phyloP scores from a whole-genome alignment of 495 filamentous ascomycete genomes.

The Talaromyces nanjingensis region DNA sequence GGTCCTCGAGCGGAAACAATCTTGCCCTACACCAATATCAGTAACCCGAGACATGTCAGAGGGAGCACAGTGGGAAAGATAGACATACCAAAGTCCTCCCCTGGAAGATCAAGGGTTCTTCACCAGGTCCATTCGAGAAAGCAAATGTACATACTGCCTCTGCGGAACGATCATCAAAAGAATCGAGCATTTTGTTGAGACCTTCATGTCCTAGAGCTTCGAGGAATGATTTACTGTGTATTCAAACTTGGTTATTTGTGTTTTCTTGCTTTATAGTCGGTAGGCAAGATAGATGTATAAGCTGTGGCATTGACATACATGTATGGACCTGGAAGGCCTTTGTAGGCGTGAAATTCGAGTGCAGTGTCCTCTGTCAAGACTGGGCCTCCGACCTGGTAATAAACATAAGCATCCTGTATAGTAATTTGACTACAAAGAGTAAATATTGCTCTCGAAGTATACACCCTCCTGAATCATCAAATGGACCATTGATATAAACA shows the following conservation, averaged over 20 bases:
- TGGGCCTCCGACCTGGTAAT: conserved; percentile 63
- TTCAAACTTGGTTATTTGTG: conserved; percentile 6
- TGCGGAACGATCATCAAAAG: conserved; percentile 81
- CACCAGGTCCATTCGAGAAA: conserved; percentile 76
- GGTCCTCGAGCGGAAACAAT: conserved; percentile 49
- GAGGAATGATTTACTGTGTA: conserved; percentile 83
- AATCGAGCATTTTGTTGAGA: conserved; percentile 84
- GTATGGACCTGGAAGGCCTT: conserved; percentile 91
- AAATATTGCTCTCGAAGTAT: not conserved
- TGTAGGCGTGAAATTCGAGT: conserved; percentile 82
- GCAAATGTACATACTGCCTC: conserved; percentile 96
- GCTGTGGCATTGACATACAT: conserved; percentile 53
- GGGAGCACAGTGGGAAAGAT: not conserved
- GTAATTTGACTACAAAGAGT: not conserved
- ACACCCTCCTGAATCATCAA: not conserved
- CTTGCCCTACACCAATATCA: conserved; percentile 28
- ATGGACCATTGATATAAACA: not conserved
- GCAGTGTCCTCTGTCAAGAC: conserved; percentile 95
- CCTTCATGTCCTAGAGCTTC: conserved; percentile 71
- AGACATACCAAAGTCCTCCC: conserved; percentile 58
- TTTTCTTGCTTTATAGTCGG: not conserved
- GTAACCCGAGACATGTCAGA: not conserved
- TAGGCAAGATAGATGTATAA: not conserved
- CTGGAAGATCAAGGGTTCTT: conserved; percentile 85
- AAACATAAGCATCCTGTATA: conserved; percentile 10